Evolutionary conservation across 805 yeast species (phyloP).

Genomic region (Teunomyces barrocoloradensis): DNA sequence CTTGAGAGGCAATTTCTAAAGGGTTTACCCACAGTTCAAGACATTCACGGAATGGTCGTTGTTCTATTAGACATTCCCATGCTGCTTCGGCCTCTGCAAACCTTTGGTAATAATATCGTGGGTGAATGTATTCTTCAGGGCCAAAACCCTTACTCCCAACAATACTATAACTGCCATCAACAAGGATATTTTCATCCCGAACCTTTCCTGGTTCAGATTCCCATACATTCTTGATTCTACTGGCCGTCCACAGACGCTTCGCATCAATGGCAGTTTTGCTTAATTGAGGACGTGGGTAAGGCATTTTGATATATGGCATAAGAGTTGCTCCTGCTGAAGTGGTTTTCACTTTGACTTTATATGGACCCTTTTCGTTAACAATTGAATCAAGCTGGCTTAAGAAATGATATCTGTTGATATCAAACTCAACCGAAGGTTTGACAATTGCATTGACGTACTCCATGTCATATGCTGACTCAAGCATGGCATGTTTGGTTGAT

Average conservation of each 20-base stretch:
- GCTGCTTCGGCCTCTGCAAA: constrained; percentile 29
- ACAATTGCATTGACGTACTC: constrained; percentile 30
- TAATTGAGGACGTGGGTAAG: constrained; percentile 18
- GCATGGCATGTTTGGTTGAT: constrained; percentile 18
- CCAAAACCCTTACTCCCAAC: constrained; percentile 27
- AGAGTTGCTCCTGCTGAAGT: constrained; percentile 32
- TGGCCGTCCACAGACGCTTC: constrained; percentile 24
- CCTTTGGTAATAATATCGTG: constrained; percentile 24
- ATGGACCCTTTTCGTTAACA: constrained; percentile 37
- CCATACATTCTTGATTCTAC: constrained; percentile 31
- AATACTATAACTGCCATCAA: constrained; percentile 32
- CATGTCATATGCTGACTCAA: constrained; percentile 30
- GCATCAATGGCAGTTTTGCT: constrained; percentile 30
- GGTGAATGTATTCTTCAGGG: constrained; percentile 25
- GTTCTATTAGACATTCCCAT: constrained; percentile 32
- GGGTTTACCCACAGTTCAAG: constrained; percentile 8
- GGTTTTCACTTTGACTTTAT: constrained; percentile 25
- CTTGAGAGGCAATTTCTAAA: constrained; percentile 9
- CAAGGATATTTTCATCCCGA: constrained; percentile 8
- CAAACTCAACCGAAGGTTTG: constrained; percentile 33
- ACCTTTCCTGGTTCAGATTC: constrained; percentile 12
- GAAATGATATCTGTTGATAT: constrained; percentile 26
- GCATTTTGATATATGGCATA: constrained; percentile 27
- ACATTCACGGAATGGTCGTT: neutral
- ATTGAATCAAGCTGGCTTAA: constrained; percentile 16